Evolutionary conservation across 495 filamentous ascomycete genomes (phyloP).

Genomic region (Aspergillus mulundensis): DNA sequence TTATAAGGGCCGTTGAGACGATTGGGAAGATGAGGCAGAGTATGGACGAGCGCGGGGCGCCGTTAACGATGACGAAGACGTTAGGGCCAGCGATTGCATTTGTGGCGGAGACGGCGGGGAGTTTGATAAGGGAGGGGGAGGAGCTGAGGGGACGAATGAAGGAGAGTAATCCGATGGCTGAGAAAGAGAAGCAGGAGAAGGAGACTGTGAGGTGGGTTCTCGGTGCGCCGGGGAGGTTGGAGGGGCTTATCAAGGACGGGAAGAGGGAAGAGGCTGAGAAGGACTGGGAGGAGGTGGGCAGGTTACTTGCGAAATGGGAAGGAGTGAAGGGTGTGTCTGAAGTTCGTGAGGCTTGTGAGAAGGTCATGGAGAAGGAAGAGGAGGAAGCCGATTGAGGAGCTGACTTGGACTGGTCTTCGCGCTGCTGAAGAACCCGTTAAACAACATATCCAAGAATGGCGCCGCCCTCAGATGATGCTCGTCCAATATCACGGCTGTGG

Average conservation of each 20-base stretch:
- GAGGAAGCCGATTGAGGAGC: constrained; percentile 29
- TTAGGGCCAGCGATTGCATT: constrained; percentile 72
- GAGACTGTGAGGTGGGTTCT: constrained; percentile 72
- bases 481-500: not conserved
- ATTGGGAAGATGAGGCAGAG: constrained; percentile 65
- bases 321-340: constrained; percentile 59
- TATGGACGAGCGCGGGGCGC: constrained; percentile 46
- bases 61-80: constrained; percentile 53
- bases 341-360: constrained; percentile 55
- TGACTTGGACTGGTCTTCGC: not conserved
- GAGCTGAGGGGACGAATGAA: constrained; percentile 34
- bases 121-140: constrained; percentile 55
- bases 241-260: constrained; percentile 46
- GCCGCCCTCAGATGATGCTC: not conserved
- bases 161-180: constrained; percentile 32
- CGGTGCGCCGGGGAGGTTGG: constrained; percentile 49
- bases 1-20: constrained; percentile 92
- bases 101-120: constrained; percentile 72
- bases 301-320: constrained; percentile 50
- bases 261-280: constrained; percentile 51
- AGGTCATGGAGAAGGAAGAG: constrained; percentile 41
- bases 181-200: constrained; percentile 49
- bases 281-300: constrained; percentile 53
- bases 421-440: not conserved
- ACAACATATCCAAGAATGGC: not conserved